Evolutionary conservation across 2,329 filamentous ascomycete genomes (phyloP), one percentile per base, ranked within the genome.

Genomic region (Colletotrichum nymphaeae): DNA sequence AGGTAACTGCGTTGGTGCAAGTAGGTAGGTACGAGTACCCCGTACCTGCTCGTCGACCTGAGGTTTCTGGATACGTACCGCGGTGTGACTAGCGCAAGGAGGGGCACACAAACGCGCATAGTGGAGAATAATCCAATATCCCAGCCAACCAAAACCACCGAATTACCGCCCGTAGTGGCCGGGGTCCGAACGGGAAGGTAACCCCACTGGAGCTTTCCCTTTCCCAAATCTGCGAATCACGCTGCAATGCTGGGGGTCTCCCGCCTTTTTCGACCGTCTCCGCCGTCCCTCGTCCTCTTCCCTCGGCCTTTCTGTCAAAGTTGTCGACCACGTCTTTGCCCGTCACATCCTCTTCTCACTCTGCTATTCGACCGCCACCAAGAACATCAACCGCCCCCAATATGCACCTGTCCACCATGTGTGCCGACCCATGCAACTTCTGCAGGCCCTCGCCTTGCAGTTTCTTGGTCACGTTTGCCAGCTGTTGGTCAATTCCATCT

Each of bases 131-230:
- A 9, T 4, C 5, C 1, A 2, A 46, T 42, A 16, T 24, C 58
- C 9, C 35, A 66, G 63, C 79, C 73, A 80, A 80, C 80, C 69
- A 78, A 22, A 28, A 32, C 14, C 59, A 30, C 28, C 46, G 12
- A 63, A 35, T 80, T 79, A 67, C 77, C 79, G 79, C 79, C 79
- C 77, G 73, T 70, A 68, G 57, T 76, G 73, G 73, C 22, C 35
- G 62, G 67, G 67, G 60, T 63, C 53, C 35, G 65, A 26, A 62
- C 49, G 24, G 49, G 56, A 35, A 65, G 37, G 71, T 16, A 55
- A 28, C 66, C 53, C 62, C 60, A 63, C 73, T 73, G 66, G 72
- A 32, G 52, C 56, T 62, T 60, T 72, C 42, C 37, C 49, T 66
- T 56, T 46, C 63, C 42, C 14, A 46, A 37, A 5, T 16, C 53